Percentiles rank a stretch among this genome's conserved stretches.
Evolutionary conservation across 352 stramenopile species (phyloP).

Genomic region (Pythium apleroticum): DNA sequence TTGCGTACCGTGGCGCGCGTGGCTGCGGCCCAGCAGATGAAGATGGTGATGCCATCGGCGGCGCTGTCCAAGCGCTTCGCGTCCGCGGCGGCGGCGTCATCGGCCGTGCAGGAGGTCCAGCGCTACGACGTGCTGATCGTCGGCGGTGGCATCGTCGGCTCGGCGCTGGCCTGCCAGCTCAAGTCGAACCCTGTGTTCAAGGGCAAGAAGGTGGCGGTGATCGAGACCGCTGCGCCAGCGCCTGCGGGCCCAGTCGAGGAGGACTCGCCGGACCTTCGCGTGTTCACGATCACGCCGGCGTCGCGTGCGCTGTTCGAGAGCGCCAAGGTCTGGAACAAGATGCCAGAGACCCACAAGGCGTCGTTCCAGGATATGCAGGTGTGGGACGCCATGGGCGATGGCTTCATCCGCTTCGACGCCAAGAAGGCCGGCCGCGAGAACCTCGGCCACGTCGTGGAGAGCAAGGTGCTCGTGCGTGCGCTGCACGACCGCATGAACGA

Average conservation of each 20-base stretch:
- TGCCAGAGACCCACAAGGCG: conserved; percentile 51
- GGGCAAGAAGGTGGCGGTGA: conserved; percentile 75
- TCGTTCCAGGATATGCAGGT: conserved; percentile 90
- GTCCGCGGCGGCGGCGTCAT: conserved; percentile 16
- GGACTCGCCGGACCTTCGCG: conserved; percentile 79
- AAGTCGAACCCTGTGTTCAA: conserved; percentile 77
- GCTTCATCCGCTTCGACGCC: conserved; percentile 87
- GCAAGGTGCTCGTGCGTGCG: conserved; percentile 83
- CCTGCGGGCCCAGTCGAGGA: conserved; percentile 45
- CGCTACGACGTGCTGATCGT: conserved; percentile 85
- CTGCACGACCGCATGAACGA: conserved; percentile 87
- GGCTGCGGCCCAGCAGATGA: conserved; percentile 21
- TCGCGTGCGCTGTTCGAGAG: conserved; percentile 79
- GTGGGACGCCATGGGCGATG: conserved; percentile 88
- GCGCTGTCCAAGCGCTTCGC: conserved; percentile 25
- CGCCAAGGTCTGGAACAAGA: conserved; percentile 76
- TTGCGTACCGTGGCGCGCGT: conserved; percentile 22
- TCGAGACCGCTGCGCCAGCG: conserved; percentile 55
- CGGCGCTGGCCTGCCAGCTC: conserved; percentile 76
- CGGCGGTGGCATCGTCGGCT: conserved; percentile 82
- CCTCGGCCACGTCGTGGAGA: conserved; percentile 86
- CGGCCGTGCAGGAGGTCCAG: conserved; percentile 29
- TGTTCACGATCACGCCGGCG: conserved; percentile 89
- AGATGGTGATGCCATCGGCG: conserved; percentile 16
- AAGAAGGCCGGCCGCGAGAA: conserved; percentile 51